These are phyloP conservation scores for Zoysia japonica DNA, from an alignment of 176 grass and related monocot species.

Conservation along the genomic window DNA sequence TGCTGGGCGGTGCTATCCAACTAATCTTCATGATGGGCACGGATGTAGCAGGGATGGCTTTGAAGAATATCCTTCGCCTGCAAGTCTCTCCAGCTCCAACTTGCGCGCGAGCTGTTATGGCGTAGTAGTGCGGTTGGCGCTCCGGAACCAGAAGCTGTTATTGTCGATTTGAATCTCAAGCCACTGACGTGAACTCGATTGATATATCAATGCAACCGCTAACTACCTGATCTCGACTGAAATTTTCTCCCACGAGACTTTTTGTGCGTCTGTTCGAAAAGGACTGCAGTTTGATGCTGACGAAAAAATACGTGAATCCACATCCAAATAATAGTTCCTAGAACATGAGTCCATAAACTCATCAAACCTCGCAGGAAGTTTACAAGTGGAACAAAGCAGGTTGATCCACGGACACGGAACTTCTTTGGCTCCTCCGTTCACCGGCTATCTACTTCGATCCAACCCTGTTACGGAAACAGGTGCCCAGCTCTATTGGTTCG, in stretches of 20 bases:
- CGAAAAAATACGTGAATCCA: background rate
- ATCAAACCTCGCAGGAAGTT: too few relatives aligned
- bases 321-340: background rate
- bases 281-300: constrained; percentile 21
- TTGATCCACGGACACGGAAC: too few relatives aligned
- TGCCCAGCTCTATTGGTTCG: background rate
- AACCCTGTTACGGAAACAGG: background rate
- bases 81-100: constrained; percentile 42
- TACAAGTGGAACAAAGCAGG: too few relatives aligned
- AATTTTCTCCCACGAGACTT: background rate
- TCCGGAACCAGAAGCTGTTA: constrained; percentile 44
- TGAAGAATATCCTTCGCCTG: constrained; percentile 42
- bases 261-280: constrained; percentile 26
- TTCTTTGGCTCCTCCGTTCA: background rate
- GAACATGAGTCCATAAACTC: background rate
- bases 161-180: constrained; percentile 38
- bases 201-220: constrained; percentile 33
- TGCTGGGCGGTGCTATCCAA: constrained; percentile 44
- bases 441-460: constrained; percentile 13
- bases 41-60: constrained; percentile 27
- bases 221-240: constrained; percentile 47
- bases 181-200: constrained; percentile 27
- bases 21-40: constrained; percentile 28
- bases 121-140: constrained; percentile 25
- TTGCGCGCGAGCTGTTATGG: constrained; percentile 20